Base-by-base conservation (phyloP, 2,329 filamentous ascomycete species). In the Beauveria sp. region DNA sequence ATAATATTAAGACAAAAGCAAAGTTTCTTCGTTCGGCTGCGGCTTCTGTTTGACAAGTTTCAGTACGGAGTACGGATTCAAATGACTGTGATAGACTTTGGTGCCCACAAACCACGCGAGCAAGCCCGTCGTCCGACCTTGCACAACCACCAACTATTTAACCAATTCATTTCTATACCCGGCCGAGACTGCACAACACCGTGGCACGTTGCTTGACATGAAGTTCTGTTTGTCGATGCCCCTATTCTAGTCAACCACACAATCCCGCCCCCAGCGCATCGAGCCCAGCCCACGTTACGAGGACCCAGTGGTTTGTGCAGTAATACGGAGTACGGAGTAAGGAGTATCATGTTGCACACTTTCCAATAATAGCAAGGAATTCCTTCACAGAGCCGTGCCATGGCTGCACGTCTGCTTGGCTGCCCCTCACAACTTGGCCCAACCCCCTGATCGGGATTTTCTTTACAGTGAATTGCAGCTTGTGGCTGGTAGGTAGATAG, bases 61-160 rank as follows among this genome's bases (percentile, higher is more conserved):
- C 34, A 14, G 14, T 37, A 37, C 10, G 10, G 30, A 34, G 30
- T 10, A 34, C 30, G 10, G 30, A 12, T 34, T 4, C 34, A 37
- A 37, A 37, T 37, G 6, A 16, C 34, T 37, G 34, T 16, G 34
- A 14, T 37, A 37, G 52, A 54, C 20, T 54, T 4, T 5, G 7
- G 40, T 30, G 40, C 52, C 52, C 52, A 44, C 52, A 20, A 30
- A 26, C 52, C 52, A 55, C 52, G 52, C 52, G 52, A 55, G 52
- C 52, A n/a, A 41, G 37, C 37, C 8, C 40, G 16, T 30, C 24
- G 52, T 55, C 40, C 52, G 16, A 55, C 52, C 40, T 55, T 30
- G 16, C 3, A 12, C 44, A 20, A 54, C 51, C 34, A 55, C n/a
- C 37, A 55, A 2, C 37, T 7, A 14, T 9, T n/a, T 5, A 51